Base-by-base conservation (phyloP, 2,329 filamentous ascomycete genomes). In the Pseudogymnoascus sp. region DNA sequence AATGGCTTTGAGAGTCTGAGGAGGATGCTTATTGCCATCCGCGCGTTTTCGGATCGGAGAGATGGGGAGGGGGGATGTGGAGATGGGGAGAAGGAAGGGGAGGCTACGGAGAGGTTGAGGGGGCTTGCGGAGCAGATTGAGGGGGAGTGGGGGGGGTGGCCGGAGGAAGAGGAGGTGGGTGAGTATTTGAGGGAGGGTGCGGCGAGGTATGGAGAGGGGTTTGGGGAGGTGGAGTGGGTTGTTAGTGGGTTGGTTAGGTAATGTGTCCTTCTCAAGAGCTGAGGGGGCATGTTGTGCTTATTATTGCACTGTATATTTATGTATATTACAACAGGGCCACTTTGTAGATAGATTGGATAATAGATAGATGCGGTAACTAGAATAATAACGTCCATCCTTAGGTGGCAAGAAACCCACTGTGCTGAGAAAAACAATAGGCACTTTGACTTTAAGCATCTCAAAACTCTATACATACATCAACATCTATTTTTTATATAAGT, bases 131-230 rank as follows among this genome's bases (percentile, higher is more conserved):
- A 70, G 12, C 53, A 64, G 28, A 64, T 70, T 5, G 62, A 68
- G 10, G 50, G 33, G 6, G n/a, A 8, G 0, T 73, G 70, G 71
- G 61, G 53, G 38, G 71, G 70, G 33, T 74, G 72, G 72, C 72
- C 71, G 6, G 43, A 37, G 4, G 69, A 72, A 26, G 43, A 62
- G 4, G 66, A 64, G 31, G 59, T 65, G 19, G 10, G 19, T n/a
- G 24, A 59, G 19, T 67, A 67, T 53, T 35, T 63, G 14, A 62
- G 46, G 6, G 43, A 50, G 7, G 43, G 43, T 2, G 10, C 8
- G 24, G 43, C 16, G 43, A 50, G 43, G 10, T 50, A 50, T 50
- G 43, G 24, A 10, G 43, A 14, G 2, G 24, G 10, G 2, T 50
- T 50, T 50, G 43, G 43, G 14, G 43, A 50, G 43, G 2, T 7